Evolutionary conservation across 2,329 filamentous ascomycete genomes (phyloP).

Genomic region (Camillea tinctor): DNA sequence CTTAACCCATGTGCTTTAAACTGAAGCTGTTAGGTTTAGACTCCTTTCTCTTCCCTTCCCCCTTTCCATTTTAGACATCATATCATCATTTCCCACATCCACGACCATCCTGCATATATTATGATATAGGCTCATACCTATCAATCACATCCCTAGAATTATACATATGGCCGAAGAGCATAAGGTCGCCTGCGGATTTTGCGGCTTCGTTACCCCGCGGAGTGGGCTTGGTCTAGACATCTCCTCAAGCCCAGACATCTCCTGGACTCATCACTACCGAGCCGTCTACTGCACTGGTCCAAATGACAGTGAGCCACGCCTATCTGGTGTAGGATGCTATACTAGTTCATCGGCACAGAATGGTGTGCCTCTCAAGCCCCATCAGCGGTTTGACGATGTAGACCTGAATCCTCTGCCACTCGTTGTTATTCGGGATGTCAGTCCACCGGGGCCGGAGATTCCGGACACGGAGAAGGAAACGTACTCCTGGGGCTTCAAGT

Average conservation of each 20-base stretch:
- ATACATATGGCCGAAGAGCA: neutral
- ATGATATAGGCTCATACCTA: neutral
- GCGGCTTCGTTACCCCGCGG: slow-evolving; percentile 18
- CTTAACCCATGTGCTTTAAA: too few species aligned
- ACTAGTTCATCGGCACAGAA: slow-evolving; percentile 7
- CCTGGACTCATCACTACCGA: slow-evolving; percentile 23
- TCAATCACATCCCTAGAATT: slow-evolving; percentile 4
- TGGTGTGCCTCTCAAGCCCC: slow-evolving; percentile 16
- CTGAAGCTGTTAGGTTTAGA: too few species aligned
- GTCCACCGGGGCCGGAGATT: slow-evolving; percentile 12
- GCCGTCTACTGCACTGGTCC: slow-evolving; percentile 24
- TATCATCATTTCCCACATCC: too few species aligned
- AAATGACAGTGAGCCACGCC: slow-evolving; percentile 10
- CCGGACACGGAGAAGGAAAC: slow-evolving; percentile 11
- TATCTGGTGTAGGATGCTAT: slow-evolving; percentile 25
- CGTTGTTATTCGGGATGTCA: slow-evolving; percentile 20
- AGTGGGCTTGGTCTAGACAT: slow-evolving; percentile 5
- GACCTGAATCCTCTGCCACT: slow-evolving; percentile 9
- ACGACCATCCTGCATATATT: neutral
- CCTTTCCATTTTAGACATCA: too few species aligned
- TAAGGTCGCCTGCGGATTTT: slow-evolving; percentile 19
- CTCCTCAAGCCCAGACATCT: slow-evolving; percentile 9
- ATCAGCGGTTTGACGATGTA: slow-evolving; percentile 22
- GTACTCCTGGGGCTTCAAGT: slow-evolving; percentile 26
- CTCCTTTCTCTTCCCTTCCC: too few species aligned